phyloP scores from a whole-genome alignment of 2,329 filamentous ascomycete genomes.

The Beauveria rudraprayagi region DNA sequence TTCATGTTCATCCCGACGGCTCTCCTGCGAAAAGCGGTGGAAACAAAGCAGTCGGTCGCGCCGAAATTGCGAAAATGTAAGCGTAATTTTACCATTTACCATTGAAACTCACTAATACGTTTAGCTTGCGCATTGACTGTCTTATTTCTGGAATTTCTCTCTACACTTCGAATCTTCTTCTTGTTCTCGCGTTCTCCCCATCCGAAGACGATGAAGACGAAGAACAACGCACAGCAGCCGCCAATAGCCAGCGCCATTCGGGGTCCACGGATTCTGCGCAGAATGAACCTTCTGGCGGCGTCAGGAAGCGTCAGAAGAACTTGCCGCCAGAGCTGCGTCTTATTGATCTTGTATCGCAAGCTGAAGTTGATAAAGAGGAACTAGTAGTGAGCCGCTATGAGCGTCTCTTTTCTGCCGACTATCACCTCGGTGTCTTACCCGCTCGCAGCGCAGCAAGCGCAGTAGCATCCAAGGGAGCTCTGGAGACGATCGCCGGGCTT shows the following conservation, averaged over 20 bases:
- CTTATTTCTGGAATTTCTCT: slow-evolving; percentile 95
- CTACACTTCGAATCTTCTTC: slow-evolving; percentile 84
- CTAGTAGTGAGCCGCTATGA: slow-evolving; percentile 82
- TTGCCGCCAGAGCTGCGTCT: slow-evolving; percentile 82
- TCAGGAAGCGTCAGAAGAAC: slow-evolving; percentile 67
- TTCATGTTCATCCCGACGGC: slow-evolving; percentile 76
- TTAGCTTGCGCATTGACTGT: slow-evolving; percentile 86
- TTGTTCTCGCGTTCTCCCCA: slow-evolving; percentile 85
- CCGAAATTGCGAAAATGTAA: slow-evolving; percentile 88
- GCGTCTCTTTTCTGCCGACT: slow-evolving; percentile 78
- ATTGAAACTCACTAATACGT: slow-evolving; percentile 20
- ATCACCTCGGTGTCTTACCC: slow-evolving; percentile 79
- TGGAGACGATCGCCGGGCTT: slow-evolving; percentile 67
- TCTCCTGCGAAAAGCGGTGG: slow-evolving; percentile 30
- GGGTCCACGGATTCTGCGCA: slow-evolving; percentile 39
- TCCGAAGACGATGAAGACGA: slow-evolving; percentile 48
- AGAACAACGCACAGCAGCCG: slow-evolving; percentile 20
- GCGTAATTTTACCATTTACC: slow-evolving; percentile 21
- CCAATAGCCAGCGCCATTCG: slow-evolving; percentile 29
- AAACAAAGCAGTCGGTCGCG: slow-evolving; percentile 50
- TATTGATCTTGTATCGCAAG: slow-evolving; percentile 80
- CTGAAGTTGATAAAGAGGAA: slow-evolving; percentile 80
- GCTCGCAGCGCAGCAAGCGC: slow-evolving; percentile 60
- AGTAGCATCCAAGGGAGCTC: slow-evolving; percentile 58
- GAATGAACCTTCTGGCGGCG: slow-evolving; percentile 56